Conservation (phyloP, 352 stramenopile species). For the Phytophthora capsici region DNA sequence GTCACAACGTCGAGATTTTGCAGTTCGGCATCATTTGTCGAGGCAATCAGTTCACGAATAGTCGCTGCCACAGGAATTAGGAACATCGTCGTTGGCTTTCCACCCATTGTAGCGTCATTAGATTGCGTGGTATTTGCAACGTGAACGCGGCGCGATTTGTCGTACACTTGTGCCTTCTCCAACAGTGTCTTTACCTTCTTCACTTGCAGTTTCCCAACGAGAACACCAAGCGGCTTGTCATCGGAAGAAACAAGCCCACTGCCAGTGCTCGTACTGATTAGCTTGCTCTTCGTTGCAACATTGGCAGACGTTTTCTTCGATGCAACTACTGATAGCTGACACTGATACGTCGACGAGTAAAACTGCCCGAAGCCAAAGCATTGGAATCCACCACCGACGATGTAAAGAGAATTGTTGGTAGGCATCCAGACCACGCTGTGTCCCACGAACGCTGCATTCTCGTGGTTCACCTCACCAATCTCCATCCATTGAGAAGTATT, state of each 20-base stretch:
- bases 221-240: constrained; percentile 44
- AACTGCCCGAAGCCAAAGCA: constrained; percentile 87
- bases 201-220: constrained; percentile 69
- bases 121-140: constrained; percentile 18
- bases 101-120: constrained; percentile 14
- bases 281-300: constrained; percentile 9
- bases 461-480: constrained; percentile 57
- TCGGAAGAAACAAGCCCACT: constrained; percentile 5
- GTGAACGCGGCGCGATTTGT: constrained; percentile 82
- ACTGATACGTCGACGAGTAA: constrained; percentile 73
- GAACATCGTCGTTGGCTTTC: constrained; percentile 45
- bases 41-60: constrained; percentile 40
- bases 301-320: neutral
- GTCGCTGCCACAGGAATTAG: constrained; percentile 61
- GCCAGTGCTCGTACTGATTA: constrained; percentile 3
- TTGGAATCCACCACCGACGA: constrained; percentile 82
- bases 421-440: constrained; percentile 63
- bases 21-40: constrained; percentile 42
- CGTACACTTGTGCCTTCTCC: constrained; percentile 67
- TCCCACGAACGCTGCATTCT: constrained; percentile 59
- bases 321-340: constrained; percentile 44
- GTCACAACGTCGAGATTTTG: constrained; percentile 43
- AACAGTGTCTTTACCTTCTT: constrained; percentile 84
- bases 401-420: constrained; percentile 44
- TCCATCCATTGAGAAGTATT: constrained; percentile 54